A percentile compares a stretch with the other conserved stretches of the same genome.
phyloP scores from a whole-genome alignment of 768 basidiomycete species.

The Cantharellus anzutake region DNA sequence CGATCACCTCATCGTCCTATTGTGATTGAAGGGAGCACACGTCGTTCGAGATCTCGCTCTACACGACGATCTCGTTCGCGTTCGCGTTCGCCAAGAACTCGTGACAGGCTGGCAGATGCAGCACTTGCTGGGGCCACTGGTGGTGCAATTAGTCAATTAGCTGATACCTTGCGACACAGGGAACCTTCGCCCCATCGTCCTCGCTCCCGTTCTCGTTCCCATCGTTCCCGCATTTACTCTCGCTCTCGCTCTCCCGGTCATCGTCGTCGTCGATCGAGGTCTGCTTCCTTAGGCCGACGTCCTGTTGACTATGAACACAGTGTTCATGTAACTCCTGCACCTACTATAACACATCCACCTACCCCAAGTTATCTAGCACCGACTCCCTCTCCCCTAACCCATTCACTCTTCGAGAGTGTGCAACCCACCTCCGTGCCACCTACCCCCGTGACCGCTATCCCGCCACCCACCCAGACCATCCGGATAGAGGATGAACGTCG shows the following conservation, averaged over 20 bases:
- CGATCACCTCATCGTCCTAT: no score
- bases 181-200: no score
- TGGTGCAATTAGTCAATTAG: no score
- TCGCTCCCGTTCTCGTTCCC: background rate
- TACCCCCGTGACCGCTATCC: background rate
- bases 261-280: background rate
- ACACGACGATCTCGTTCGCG: no score
- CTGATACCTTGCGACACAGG: no score
- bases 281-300: background rate
- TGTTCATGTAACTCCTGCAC: background rate
- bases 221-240: background rate
- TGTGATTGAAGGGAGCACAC: no score
- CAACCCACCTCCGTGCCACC: background rate
- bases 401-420: background rate
- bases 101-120: no score
- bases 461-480: background rate
- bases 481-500: background rate
- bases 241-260: background rate
- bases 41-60: no score
- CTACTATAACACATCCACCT: background rate
- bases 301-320: constrained; percentile 1
- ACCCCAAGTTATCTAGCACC: background rate
- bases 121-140: no score
- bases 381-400: background rate
- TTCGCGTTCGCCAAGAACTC: no score